phyloP scores from a whole-genome alignment of 2,329 filamentous ascomycete genomes.

The Diaporthe aspalathi region DNA sequence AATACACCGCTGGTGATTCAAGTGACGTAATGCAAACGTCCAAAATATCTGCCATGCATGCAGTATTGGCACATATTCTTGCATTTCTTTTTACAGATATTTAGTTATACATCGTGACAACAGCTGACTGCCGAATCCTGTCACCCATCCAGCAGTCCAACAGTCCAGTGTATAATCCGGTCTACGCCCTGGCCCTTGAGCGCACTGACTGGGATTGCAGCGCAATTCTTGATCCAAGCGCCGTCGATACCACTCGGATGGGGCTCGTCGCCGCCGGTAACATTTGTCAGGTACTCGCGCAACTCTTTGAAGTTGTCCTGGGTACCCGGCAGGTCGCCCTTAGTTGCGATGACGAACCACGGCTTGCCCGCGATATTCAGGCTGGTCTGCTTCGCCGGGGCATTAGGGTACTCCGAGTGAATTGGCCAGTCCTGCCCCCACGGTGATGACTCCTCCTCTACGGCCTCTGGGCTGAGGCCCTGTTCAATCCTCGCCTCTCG shows the following conservation, averaged over 20 bases:
- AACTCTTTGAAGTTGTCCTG: constrained; percentile 80
- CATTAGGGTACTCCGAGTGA: constrained; percentile 47
- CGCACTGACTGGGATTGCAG: constrained; percentile 87
- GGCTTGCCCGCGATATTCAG: constrained; percentile 91
- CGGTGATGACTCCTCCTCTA: constrained; percentile 36
- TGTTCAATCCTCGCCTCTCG: constrained; percentile 67
- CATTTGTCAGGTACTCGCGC: constrained; percentile 74
- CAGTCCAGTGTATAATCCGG: constrained; percentile 77
- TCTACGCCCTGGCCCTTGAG: constrained; percentile 88
- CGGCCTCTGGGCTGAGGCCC: constrained; percentile 62
- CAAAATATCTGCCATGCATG: neutral
- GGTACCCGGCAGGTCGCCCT: constrained; percentile 85
- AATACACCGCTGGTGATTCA: neutral
- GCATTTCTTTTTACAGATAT: neutral
- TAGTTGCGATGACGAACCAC: constrained; percentile 96
- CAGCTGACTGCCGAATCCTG: neutral
- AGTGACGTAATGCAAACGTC: neutral
- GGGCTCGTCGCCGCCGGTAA: constrained; percentile 70
- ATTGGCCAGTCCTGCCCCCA: constrained; percentile 45
- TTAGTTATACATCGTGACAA: neutral
- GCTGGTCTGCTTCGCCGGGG: constrained; percentile 48
- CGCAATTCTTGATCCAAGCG: constrained; percentile 70
- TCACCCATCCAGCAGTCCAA: constrained; percentile 70
- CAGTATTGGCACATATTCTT: neutral
- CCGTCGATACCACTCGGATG: constrained; percentile 78